These are phyloP conservation scores for Tubosaeta sp. DNA, from an alignment of 768 basidiomycete species.

Conservation along the genomic window DNA sequence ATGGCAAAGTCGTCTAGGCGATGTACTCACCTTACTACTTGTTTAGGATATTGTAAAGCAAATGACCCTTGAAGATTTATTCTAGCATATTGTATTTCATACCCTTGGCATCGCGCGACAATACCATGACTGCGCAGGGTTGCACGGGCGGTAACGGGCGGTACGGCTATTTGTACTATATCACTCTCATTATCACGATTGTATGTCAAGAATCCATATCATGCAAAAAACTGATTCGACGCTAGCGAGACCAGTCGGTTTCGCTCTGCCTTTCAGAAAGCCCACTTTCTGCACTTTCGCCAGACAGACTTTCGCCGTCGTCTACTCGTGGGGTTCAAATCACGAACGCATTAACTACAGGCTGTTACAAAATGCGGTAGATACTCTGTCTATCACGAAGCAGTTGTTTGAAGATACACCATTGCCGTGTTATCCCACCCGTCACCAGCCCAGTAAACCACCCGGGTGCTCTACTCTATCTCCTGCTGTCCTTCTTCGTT, in stretches of 20 bases:
- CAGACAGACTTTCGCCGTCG: not conserved
- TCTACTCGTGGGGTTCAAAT: too few species aligned
- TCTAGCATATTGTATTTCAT: slow-evolving; percentile 39
- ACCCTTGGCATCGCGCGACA: slow-evolving; percentile 14
- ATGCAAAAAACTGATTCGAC: slow-evolving; percentile 2
- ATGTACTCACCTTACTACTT: slow-evolving; percentile 7
- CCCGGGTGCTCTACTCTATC: too few species aligned
- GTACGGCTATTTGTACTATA: slow-evolving; percentile 22
- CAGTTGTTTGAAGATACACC: too few species aligned
- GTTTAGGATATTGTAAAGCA: slow-evolving; percentile 94
- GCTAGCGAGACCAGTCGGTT: not conserved
- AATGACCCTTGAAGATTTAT: slow-evolving; percentile 95
- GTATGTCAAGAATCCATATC: slow-evolving; percentile 15
- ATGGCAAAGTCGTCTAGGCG: not conserved
- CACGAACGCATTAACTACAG: too few species aligned
- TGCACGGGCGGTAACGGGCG: slow-evolving; percentile 7
- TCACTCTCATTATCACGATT: slow-evolving; percentile 11
- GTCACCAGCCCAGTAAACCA: too few species aligned
- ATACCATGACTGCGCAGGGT: slow-evolving; percentile 18
- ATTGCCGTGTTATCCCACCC: too few species aligned
- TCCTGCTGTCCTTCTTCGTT: too few species aligned
- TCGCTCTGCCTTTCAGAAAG: not conserved
- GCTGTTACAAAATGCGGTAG: too few species aligned
- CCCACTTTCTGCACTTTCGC: not conserved
- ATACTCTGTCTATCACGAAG: too few species aligned